Conservation (phyloP, 805 yeast species). For the Grigorovia jiainica region DNA sequence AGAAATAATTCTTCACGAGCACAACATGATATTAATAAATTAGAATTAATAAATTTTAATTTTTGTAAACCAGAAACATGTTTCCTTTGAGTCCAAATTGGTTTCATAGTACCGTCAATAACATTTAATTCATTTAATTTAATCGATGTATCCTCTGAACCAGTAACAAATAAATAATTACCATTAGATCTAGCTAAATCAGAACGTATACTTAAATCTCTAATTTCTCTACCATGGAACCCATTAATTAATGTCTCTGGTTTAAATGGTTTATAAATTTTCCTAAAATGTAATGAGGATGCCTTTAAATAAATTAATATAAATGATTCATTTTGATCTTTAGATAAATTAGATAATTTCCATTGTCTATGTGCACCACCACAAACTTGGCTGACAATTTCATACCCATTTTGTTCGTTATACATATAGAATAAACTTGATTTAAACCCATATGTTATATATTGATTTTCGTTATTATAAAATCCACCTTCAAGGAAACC, state of each 20-base stretch:
- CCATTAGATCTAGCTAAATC: slow-evolving; percentile 11
- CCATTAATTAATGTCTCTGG: slow-evolving; percentile 44
- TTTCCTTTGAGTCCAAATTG: slow-evolving; percentile 55
- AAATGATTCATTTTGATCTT: slow-evolving; percentile 21
- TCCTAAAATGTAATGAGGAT: slow-evolving; percentile 36
- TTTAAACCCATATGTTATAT: slow-evolving; percentile 71
- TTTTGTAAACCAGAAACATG: slow-evolving; percentile 88
- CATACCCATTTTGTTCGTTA: slow-evolving; percentile 71
- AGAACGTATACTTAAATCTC: slow-evolving; percentile 50
- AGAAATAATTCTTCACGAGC: slow-evolving; percentile 83
- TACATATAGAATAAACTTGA: slow-evolving; percentile 70
- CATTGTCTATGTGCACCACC: slow-evolving; percentile 91
- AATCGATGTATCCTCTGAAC: slow-evolving; percentile 82
- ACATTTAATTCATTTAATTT: slow-evolving; percentile 38
- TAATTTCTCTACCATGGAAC: slow-evolving; percentile 84
- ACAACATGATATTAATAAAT: slow-evolving; percentile 46
- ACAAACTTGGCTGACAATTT: slow-evolving; percentile 60
- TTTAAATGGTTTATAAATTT: slow-evolving; percentile 16
- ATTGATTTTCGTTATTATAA: slow-evolving; percentile 34
- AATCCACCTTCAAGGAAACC: slow-evolving; percentile 78
- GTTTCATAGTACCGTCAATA: slow-evolving; percentile 34
- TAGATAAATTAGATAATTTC: slow-evolving; percentile 36
- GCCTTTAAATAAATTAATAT: slow-evolving; percentile 54
- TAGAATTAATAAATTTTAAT: slow-evolving; percentile 48
- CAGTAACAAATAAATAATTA: slow-evolving; percentile 50